Evolutionary conservation across 164 flowering plant genomes (phyloP).

Genomic region (Litsea cubeba): DNA sequence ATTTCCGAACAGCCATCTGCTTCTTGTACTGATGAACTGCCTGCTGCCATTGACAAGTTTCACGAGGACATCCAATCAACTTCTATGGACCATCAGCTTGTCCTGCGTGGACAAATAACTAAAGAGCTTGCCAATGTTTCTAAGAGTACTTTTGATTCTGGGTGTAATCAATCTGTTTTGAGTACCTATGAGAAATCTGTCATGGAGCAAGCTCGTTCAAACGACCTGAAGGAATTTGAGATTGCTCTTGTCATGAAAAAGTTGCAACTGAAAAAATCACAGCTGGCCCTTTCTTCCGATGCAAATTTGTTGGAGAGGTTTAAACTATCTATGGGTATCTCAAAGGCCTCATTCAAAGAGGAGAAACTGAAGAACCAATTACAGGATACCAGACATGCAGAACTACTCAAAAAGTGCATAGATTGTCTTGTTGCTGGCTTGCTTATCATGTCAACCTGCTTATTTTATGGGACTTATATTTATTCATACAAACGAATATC

Average conservation of each 20-base stretch:
- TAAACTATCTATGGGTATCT: slow-evolving; percentile 66
- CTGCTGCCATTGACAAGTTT: slow-evolving; percentile 18
- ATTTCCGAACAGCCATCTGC: slow-evolving; percentile 4
- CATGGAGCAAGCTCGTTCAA: slow-evolving; percentile 71
- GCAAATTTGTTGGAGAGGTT: slow-evolving; percentile 60
- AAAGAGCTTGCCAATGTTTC: slow-evolving; percentile 33
- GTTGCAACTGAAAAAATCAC: slow-evolving; percentile 57
- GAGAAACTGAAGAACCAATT: slow-evolving; percentile 72
- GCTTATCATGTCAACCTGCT: slow-evolving; percentile 57
- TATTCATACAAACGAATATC: slow-evolving; percentile 53
- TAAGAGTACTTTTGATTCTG: slow-evolving; percentile 19
- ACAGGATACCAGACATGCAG: slow-evolving; percentile 61
- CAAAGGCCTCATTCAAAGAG: slow-evolving; percentile 74
- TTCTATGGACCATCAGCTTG: slow-evolving; percentile 30
- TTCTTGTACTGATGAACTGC: neutral
- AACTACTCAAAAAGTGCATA: slow-evolving; percentile 55
- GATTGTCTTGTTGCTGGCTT: slow-evolving; percentile 87
- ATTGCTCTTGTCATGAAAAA: slow-evolving; percentile 56
- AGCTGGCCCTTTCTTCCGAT: slow-evolving; percentile 49
- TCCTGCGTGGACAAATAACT: slow-evolving; percentile 24
- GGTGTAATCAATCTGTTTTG: slow-evolving; percentile 25
- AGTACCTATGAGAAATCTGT: slow-evolving; percentile 67
- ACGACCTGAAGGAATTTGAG: slow-evolving; percentile 72
- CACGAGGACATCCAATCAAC: slow-evolving; percentile 15
- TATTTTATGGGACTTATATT: slow-evolving; percentile 66